Percentiles rank a stretch among this genome's conserved stretches.
These are phyloP conservation scores for Penicillium oxalicum DNA, from an alignment of 2,329 filamentous ascomycete genomes.

Conservation along the genomic window DNA sequence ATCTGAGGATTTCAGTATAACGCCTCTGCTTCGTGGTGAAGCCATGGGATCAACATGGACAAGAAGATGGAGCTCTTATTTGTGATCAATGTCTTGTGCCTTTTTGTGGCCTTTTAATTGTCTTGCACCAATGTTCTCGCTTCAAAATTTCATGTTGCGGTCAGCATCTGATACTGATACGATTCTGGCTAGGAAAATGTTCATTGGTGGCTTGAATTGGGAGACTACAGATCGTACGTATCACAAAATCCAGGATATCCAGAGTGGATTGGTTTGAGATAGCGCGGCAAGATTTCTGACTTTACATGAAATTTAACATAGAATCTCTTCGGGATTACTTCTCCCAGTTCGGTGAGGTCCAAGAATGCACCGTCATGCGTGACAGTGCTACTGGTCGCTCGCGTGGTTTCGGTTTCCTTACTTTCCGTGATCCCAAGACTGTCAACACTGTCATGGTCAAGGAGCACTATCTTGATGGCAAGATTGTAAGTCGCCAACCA, in stretches of 20 bases:
- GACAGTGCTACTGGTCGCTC: constrained; percentile 91
- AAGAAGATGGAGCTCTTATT: no score
- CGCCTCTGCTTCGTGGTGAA: constrained; percentile 9
- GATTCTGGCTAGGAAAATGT: constrained; percentile 77
- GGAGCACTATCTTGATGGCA: constrained; percentile 95
- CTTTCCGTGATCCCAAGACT: constrained; percentile 94
- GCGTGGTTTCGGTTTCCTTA: constrained; percentile 93
- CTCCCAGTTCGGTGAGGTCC: constrained; percentile 92
- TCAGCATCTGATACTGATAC: constrained; percentile 26
- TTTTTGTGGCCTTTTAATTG: not conserved
- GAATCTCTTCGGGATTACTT: constrained; percentile 97
- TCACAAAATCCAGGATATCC: not conserved
- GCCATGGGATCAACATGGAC: no score
- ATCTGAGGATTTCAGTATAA: constrained; percentile 20
- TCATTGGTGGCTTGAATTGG: constrained; percentile 98
- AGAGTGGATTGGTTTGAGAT: not conserved
- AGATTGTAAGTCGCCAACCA: constrained; percentile 65
- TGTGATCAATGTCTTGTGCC: not conserved
- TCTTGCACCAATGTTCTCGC: not conserved
- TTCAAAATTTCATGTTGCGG: not conserved
- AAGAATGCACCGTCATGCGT: constrained; percentile 98
- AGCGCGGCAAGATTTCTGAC: not conserved
- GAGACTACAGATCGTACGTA: constrained; percentile 94
- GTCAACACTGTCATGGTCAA: constrained; percentile 99
- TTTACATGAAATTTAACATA: constrained; percentile 34